Evolutionary conservation across 2,329 filamentous ascomycete species (phyloP).

Genomic region (Phaeosphaeriaceae sp.): DNA sequence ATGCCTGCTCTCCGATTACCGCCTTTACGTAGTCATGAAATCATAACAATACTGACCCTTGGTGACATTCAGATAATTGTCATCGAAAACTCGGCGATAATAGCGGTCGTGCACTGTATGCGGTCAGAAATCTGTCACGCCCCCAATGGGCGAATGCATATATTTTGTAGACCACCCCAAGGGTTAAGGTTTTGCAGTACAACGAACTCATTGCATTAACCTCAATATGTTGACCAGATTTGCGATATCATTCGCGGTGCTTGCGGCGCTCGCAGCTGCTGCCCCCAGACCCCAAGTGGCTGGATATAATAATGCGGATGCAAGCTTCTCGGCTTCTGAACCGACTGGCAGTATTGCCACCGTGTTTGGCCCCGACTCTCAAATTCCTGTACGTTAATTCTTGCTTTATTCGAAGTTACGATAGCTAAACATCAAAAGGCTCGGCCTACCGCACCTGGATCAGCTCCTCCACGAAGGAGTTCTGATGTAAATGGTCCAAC

Average conservation of each 20-base stretch:
- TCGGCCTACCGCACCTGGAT: constrained; percentile 34
- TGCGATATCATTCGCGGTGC: constrained; percentile 39
- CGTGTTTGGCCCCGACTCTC: constrained; percentile 53
- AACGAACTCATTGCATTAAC: constrained; percentile 12
- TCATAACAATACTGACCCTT: constrained; percentile 31
- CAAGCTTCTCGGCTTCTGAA: constrained; percentile 48
- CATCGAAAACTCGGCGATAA: constrained; percentile 25
- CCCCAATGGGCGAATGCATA: constrained; percentile 10
- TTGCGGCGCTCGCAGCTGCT: constrained; percentile 45
- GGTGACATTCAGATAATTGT: constrained; percentile 20
- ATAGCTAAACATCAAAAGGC: constrained; percentile 8
- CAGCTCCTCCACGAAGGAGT: constrained; percentile 55
- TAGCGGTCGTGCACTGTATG: constrained; percentile 13
- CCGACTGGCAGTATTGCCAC: constrained; percentile 46
- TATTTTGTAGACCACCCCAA: constrained; percentile 11
- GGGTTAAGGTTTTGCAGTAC: background rate
- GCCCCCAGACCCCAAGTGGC: constrained; percentile 51
- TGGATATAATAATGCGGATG: constrained; percentile 55
- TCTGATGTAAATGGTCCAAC: constrained; percentile 63
- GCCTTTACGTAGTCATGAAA: constrained; percentile 43
- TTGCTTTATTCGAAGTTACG: background rate
- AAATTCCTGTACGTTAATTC: constrained; percentile 47
- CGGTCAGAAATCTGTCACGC: constrained; percentile 6
- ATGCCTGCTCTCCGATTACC: constrained; percentile 30
- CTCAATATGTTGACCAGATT: constrained; percentile 48